A percentile compares a stretch with the other conserved stretches of the same genome.
Conservation (phyloP, 2,329 filamentous ascomycete species). For the Penicillium sp. region DNA sequence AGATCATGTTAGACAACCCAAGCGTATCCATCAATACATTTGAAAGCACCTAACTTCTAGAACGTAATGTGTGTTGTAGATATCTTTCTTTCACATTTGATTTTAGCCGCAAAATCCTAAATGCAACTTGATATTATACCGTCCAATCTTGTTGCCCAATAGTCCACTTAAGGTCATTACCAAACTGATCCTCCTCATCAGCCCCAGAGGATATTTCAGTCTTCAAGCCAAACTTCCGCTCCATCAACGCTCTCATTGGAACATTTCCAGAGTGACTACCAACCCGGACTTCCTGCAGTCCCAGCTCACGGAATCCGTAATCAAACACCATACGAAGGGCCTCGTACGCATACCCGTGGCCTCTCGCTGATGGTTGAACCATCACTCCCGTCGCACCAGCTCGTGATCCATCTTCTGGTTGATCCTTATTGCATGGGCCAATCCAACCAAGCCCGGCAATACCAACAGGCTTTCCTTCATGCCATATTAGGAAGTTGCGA, state of each 20-base stretch:
- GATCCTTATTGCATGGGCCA: not conserved
- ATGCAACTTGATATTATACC: not conserved
- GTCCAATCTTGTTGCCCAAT: not conserved
- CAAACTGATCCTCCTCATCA: constrained; percentile 3
- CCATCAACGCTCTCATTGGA: constrained; percentile 7
- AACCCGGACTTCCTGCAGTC: not conserved
- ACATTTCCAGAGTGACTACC: constrained; percentile 2
- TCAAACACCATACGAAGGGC: not conserved
- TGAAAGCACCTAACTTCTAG: too few relatives aligned
- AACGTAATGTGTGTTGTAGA: too few relatives aligned
- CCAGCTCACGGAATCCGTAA: constrained; percentile 5
- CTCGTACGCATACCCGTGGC: not conserved
- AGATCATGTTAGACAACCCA: too few relatives aligned
- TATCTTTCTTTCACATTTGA: too few relatives aligned
- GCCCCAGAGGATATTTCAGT: not conserved
- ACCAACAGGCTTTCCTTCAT: not conserved
- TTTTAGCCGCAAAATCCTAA: not conserved
- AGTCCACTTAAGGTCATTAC: constrained; percentile 5
- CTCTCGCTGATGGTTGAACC: not conserved
- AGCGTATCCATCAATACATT: too few relatives aligned
- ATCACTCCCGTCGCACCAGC: constrained; percentile 3
- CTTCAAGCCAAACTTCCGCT: constrained; percentile 3
- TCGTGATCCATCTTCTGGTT: not conserved
- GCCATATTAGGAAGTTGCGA: constrained; percentile 1
- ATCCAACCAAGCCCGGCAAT: constrained; percentile 7